A percentile compares a stretch with the other conserved stretches of the same genome.
These are phyloP conservation scores for Cyanidium caldarium DNA, from an alignment of 23 red algal genomes.

Conservation along the genomic window DNA sequence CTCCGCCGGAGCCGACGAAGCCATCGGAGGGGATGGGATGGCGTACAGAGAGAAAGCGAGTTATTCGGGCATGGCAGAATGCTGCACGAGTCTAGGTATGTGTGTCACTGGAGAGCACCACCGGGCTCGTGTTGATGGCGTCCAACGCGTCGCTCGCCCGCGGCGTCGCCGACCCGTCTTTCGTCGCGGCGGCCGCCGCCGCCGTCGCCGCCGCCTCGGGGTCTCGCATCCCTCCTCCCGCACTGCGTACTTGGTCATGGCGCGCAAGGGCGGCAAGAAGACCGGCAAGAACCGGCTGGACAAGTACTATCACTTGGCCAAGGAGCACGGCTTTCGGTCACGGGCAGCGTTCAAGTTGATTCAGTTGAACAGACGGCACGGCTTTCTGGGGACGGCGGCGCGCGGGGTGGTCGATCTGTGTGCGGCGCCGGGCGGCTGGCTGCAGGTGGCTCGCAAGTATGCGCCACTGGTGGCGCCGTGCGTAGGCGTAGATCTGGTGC, in stretches of 20 bases:
- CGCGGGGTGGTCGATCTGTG: constrained; percentile 84
- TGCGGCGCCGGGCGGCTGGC: constrained; percentile 91
- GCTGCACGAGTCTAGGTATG: no score
- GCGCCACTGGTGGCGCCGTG: constrained; percentile 56
- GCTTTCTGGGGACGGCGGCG: constrained; percentile 52
- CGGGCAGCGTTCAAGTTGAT: constrained; percentile 93
- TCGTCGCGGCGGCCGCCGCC: no score
- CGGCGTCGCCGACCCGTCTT: no score
- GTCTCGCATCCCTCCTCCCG: no score
- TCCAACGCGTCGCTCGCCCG: no score
- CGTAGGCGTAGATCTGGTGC: constrained; percentile 85
- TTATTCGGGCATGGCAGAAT: no score
- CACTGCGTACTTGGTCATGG: not conserved
- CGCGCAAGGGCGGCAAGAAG: constrained; percentile 63
- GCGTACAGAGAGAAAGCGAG: no score
- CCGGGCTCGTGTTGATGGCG: no score
- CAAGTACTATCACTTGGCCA: constrained; percentile 92
- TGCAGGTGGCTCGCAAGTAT: constrained; percentile 81
- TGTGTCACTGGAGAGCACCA: no score
- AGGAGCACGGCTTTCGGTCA: constrained; percentile 96
- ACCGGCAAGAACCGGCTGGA: constrained; percentile 73
- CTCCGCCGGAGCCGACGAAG: no score
- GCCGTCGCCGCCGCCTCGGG: no score
- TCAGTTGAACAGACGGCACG: constrained; percentile 78
- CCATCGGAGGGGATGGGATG: no score